These are phyloP conservation scores for Phlebiopsis flavidoalba DNA, from an alignment of 768 basidiomycete species.

Conservation along the genomic window DNA sequence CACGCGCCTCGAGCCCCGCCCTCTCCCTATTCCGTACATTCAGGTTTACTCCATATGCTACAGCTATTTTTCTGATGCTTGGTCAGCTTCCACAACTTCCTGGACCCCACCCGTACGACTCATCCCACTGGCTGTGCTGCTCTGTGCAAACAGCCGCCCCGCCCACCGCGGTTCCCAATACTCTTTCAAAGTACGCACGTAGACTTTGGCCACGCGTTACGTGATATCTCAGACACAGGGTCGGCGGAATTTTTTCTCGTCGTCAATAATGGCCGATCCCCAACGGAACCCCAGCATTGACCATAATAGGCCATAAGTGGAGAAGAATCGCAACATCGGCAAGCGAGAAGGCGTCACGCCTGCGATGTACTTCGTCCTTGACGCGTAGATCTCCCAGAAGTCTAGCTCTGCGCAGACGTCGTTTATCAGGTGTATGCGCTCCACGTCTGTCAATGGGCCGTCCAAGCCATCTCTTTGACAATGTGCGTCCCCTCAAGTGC, in stretches of 20 bases:
- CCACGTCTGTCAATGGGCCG: background rate
- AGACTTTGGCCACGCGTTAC: background rate
- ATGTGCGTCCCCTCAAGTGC: background rate
- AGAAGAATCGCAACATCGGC: background rate
- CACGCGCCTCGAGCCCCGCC: slow-evolving; percentile 1
- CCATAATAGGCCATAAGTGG: background rate
- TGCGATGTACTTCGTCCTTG: background rate
- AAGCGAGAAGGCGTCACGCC: background rate
- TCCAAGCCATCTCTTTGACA: background rate
- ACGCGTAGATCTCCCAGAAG: background rate
- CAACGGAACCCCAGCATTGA: background rate
- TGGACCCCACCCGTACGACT: background rate
- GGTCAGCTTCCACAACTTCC: background rate
- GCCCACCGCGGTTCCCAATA: background rate
- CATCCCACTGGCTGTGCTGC: background rate
- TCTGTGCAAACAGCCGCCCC: background rate
- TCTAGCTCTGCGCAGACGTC: background rate
- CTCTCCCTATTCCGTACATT: too few species aligned
- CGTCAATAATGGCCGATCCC: background rate
- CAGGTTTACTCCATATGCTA: background rate
- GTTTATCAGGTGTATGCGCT: background rate
- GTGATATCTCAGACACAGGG: background rate
- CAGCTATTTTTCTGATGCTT: too few species aligned
- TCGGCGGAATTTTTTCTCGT: background rate
- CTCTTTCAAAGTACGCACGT: background rate